Evolutionary conservation across 176 grass and related monocot genomes (phyloP).

Genomic region (Neostapfia colusana): DNA sequence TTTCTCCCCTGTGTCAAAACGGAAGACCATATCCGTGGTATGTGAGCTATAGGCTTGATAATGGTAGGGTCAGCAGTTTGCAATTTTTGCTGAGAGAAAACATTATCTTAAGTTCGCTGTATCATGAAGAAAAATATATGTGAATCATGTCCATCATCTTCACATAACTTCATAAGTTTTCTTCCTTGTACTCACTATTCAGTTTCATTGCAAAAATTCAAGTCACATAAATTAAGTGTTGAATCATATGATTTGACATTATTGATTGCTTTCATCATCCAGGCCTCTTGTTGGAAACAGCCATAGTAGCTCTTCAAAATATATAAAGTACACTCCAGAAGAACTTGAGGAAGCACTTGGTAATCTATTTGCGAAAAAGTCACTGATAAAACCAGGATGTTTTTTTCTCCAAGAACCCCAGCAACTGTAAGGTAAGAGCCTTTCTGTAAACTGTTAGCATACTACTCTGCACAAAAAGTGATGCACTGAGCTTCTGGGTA

Average conservation of each 20-base stretch:
- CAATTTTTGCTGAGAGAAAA: background rate
- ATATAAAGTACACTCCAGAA: slow-evolving; percentile 57
- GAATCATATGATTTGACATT: background rate
- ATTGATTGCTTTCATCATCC: background rate
- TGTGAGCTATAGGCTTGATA: background rate
- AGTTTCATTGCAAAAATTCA: background rate
- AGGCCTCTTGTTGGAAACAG: slow-evolving; percentile 56
- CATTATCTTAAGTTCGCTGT: background rate
- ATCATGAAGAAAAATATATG: background rate
- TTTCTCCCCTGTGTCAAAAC: background rate
- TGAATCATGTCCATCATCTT: background rate
- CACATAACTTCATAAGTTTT: background rate
- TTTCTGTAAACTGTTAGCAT: background rate
- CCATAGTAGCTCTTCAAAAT: slow-evolving; percentile 34
- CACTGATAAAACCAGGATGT: background rate
- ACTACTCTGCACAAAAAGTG: background rate
- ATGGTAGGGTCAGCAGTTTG: background rate
- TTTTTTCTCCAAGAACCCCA: background rate
- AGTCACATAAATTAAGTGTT: background rate
- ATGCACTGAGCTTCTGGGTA: background rate
- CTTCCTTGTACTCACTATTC: background rate
- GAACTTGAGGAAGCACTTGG: slow-evolving; percentile 46
- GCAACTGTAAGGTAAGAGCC: slow-evolving; percentile 5
- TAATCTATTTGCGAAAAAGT: slow-evolving; percentile 38
- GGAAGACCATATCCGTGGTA: background rate